Base-by-base conservation (phyloP, 2,329 filamentous ascomycete genomes). In the Ramularia endophylla region DNA sequence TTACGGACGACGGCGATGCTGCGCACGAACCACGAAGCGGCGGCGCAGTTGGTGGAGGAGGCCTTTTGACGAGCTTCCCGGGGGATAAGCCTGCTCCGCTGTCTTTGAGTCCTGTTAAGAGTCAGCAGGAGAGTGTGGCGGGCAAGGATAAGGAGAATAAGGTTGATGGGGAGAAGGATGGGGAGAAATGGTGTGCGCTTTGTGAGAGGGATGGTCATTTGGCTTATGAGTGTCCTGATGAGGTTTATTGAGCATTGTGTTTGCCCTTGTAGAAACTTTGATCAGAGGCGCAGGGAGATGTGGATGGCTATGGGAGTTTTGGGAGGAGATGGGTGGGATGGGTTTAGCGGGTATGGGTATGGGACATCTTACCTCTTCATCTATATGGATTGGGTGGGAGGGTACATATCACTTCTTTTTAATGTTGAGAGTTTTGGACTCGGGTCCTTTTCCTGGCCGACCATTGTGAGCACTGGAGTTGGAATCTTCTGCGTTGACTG, bases 141-240 rank as follows among this genome's bases (percentile, higher is more conserved):
- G 51, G 53, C 8, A 38, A 47, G 25, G 45, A 43, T 6, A 38
- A 36, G 28, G 41, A 47, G 40, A 17, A 41, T 29, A 40, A 47
- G 15, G 19, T 35, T 15, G 41, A 33, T 1, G 45, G 40, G 25
- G 32, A 59, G 15, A 59, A 59, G 12, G 87, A 97, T 57, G 78
- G 82, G 40, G 78, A 83, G 48, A 95, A 95, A 68, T 98, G 92
- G 92, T 98, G 92, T 65, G 92, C 92, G 12, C 73, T 97, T 32
- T 98, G 92, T 62, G 92, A 98, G 71, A 80, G 87, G 48, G 92
- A 98, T 58, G 92, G 92, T 11, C 92, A 98, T 62, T 86, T 95
- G 65, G 95, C 90, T 13, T 64, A 60, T 42, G 61, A 65, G 43
- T 65, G 62, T 44, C 61, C 62, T 17, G 58, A 64, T 47, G 61